Percentiles rank a stretch among this genome's conserved stretches.
Conservation (phyloP, 805 yeast species). For the Barnettozyma sucrosica region DNA sequence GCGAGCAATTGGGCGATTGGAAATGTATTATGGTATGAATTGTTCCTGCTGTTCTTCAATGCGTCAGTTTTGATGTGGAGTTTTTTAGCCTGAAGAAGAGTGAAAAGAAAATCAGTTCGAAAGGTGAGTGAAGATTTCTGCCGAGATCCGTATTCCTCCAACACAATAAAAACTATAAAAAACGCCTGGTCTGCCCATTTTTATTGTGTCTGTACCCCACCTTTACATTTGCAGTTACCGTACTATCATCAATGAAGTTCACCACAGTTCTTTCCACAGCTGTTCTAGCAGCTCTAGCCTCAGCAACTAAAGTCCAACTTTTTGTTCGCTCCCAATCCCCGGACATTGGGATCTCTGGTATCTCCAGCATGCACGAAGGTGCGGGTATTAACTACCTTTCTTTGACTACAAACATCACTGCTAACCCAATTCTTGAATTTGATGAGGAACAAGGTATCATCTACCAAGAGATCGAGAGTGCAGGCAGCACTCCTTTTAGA, state of each 20-base stretch:
- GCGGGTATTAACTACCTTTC: constrained; percentile 19
- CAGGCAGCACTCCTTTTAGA: background rate
- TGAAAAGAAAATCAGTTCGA: too few relatives aligned
- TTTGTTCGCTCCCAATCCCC: background rate
- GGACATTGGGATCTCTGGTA: background rate
- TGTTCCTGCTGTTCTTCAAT: too few relatives aligned
- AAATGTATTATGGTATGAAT: too few relatives aligned
- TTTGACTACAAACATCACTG: constrained; percentile 9
- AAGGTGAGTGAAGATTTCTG: too few relatives aligned
- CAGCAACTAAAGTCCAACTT: background rate
- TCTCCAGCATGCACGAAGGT: constrained; percentile 17
- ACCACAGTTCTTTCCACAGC: constrained; percentile 1
- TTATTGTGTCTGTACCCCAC: background rate
- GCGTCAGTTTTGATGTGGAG: too few relatives aligned
- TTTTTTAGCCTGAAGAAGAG: too few relatives aligned
- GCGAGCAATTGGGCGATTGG: too few relatives aligned
- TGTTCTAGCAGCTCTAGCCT: background rate
- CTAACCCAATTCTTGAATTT: constrained; percentile 7
- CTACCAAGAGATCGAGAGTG: constrained; percentile 2
- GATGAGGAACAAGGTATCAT: constrained; percentile 7
- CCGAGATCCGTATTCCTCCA: too few relatives aligned
- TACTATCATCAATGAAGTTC: background rate
- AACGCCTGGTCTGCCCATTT: too few relatives aligned
- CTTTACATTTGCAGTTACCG: background rate
- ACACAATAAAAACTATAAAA: too few relatives aligned